Percentiles rank a stretch among this genome's conserved stretches.
phyloP scores from a whole-genome alignment of 768 basidiomycete species.

The Tremella yokohamensis region DNA sequence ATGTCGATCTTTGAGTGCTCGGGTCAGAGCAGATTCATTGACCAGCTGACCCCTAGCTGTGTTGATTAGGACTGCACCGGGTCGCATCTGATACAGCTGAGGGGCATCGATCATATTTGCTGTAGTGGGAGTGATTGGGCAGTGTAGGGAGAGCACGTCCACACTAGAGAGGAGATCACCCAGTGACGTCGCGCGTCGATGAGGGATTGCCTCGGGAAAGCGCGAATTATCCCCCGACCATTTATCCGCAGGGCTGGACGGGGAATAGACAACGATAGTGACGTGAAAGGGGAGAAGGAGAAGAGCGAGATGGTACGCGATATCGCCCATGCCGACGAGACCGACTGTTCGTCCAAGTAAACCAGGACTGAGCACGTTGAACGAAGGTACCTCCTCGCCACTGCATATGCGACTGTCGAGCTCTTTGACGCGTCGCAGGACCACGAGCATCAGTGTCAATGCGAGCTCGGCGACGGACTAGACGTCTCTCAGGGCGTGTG shows the following conservation, averaged over 20 bases:
- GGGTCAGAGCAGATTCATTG: slow-evolving; percentile 34
- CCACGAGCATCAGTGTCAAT: slow-evolving; percentile 27
- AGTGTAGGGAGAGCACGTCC: slow-evolving; percentile 51
- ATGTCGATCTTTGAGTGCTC: slow-evolving; percentile 22
- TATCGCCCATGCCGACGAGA: slow-evolving; percentile 51
- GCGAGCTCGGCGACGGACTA: slow-evolving; percentile 40
- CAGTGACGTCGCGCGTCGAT: slow-evolving; percentile 34
- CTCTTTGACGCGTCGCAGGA: slow-evolving; percentile 42
- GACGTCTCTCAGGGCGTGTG: too few species aligned
- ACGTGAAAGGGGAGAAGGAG: slow-evolving; percentile 48
- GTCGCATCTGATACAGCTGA: slow-evolving; percentile 42
- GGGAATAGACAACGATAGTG: slow-evolving; percentile 46
- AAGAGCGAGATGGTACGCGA: slow-evolving; percentile 41
- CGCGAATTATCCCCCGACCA: too few species aligned
- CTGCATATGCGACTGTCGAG: slow-evolving; percentile 26
- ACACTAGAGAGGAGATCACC: slow-evolving; percentile 37
- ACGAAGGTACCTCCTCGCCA: slow-evolving; percentile 35
- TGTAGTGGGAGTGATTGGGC: slow-evolving; percentile 46
- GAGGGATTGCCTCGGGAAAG: slow-evolving; percentile 26
- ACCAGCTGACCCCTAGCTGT: slow-evolving; percentile 51
- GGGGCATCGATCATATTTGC: slow-evolving; percentile 38
- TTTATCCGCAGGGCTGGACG: slow-evolving; percentile 34
- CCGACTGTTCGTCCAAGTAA: slow-evolving; percentile 48
- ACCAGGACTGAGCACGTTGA: slow-evolving; percentile 33
- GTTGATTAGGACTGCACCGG: slow-evolving; percentile 46